Evolutionary conservation across 192 early-diverging fungal species (phyloP).

Genomic region (Tieghemiomyces parasiticus): DNA sequence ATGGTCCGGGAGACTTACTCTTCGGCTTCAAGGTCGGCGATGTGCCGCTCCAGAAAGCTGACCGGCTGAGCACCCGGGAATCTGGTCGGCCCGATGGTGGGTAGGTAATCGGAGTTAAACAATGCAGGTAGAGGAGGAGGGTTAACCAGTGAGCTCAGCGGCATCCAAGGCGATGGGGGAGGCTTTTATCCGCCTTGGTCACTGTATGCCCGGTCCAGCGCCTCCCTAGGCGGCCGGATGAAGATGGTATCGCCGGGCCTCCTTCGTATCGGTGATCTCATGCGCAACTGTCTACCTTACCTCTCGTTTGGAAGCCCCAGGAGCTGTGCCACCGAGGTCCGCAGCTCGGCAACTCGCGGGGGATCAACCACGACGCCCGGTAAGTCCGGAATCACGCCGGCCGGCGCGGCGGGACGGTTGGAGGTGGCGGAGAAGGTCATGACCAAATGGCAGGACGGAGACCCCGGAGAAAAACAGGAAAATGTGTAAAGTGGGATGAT

Average conservation of each 20-base stretch:
- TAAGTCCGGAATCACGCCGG: not conserved
- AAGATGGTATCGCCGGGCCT: too few relatives aligned
- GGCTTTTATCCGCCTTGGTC: too few relatives aligned
- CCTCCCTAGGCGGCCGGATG: too few relatives aligned
- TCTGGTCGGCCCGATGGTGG: not conserved
- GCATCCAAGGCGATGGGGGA: too few relatives aligned
- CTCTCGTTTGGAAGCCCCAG: not conserved
- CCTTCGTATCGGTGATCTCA: too few relatives aligned
- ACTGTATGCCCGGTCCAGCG: not conserved
- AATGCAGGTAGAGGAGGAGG: not conserved
- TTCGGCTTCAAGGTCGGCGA: constrained; percentile 36
- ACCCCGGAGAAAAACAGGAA: not conserved
- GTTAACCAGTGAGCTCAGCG: too few relatives aligned
- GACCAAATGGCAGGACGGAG: not conserved
- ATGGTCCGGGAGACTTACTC: constrained; percentile 24
- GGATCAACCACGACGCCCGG: not conserved
- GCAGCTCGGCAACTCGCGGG: not conserved
- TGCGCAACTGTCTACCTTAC: too few relatives aligned
- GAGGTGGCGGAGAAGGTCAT: not conserved
- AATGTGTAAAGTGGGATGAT: not conserved
- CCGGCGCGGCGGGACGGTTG: not conserved
- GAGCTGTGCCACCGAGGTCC: not conserved
- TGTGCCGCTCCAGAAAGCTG: constrained; percentile 32
- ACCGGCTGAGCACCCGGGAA: constrained; percentile 45
- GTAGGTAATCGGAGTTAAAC: not conserved